A percentile compares a stretch with the other conserved stretches of the same genome.
phyloP scores from a whole-genome alignment of 176 grass and related monocot genomes.

The Carex scoparia region DNA sequence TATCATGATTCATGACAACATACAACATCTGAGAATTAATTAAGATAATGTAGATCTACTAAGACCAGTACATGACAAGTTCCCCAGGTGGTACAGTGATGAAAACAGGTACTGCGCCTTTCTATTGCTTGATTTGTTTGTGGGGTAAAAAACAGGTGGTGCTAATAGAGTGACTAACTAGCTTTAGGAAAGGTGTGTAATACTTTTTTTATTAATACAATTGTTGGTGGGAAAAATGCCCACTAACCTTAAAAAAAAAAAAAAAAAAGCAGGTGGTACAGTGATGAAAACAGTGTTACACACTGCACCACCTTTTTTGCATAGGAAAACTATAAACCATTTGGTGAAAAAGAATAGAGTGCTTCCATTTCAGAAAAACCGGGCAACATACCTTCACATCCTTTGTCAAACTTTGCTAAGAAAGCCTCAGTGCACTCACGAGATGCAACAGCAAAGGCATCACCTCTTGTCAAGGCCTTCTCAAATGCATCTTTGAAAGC shows the following conservation, averaged over 20 bases:
- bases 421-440: conserved; percentile 44
- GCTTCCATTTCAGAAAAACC: neutral
- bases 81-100: neutral
- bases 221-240: no score
- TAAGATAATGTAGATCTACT: neutral
- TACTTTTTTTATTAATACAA: no score
- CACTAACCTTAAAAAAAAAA: no score
- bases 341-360: neutral
- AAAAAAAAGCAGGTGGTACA: neutral
- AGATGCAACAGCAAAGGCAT: conserved; percentile 69
- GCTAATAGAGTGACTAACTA: no score
- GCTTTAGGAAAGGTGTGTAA: no score
- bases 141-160: neutral
- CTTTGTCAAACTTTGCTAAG: conserved; percentile 80
- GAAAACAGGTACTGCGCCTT: no score
- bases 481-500: conserved; percentile 75
- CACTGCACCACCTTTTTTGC: neutral
- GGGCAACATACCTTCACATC: conserved; percentile 65
- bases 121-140: neutral
- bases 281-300: neutral
- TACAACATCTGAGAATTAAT: neutral
- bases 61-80: neutral
- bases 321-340: neutral
- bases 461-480: conserved; percentile 64
- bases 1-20: neutral